These are phyloP conservation scores for Stentor roeselii DNA, from an alignment of 73 alveolate species.

Conservation along the genomic window DNA sequence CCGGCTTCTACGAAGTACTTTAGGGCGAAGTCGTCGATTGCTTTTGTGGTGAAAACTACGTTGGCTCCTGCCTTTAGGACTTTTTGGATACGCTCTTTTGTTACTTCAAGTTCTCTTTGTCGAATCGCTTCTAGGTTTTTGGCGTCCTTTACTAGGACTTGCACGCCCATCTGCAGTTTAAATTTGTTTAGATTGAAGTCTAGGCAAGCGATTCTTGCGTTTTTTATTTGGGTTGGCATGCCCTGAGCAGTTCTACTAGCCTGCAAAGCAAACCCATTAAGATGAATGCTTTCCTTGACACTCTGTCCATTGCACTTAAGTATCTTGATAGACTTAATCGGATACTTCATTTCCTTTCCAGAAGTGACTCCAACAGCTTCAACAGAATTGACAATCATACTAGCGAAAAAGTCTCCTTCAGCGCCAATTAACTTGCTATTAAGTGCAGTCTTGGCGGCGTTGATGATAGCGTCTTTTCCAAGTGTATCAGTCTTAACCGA, in stretches of 20 bases:
- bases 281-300: conserved; percentile 31
- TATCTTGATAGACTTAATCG: conserved; percentile 82
- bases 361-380: conserved; percentile 54
- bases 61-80: conserved; percentile 95
- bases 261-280: conserved; percentile 44
- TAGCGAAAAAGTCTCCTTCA: conserved; percentile 79
- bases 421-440: conserved; percentile 88
- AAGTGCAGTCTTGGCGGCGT: conserved; percentile 93
- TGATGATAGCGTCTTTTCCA: conserved; percentile 82
- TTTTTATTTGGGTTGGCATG: conserved; percentile 81
- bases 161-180: conserved; percentile 89
- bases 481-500: conserved; percentile 68
- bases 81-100: conserved; percentile 86
- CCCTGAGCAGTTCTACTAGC: conserved; percentile 76
- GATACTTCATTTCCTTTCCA: conserved; percentile 70
- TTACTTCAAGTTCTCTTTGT: conserved; percentile 92
- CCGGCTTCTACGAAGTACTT: conserved; percentile 97
- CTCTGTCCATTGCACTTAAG: conserved; percentile 55
- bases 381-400: conserved; percentile 92
- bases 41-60: conserved; percentile 94
- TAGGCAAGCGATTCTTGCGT: conserved; percentile 93
- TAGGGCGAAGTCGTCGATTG: conserved; percentile 98
- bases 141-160: conserved; percentile 85
- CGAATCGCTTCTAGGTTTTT: conserved; percentile 86
- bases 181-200: conserved; percentile 89